phyloP scores from a whole-genome alignment of 2,329 filamentous ascomycete species.

The Fusarium protoensiforme region DNA sequence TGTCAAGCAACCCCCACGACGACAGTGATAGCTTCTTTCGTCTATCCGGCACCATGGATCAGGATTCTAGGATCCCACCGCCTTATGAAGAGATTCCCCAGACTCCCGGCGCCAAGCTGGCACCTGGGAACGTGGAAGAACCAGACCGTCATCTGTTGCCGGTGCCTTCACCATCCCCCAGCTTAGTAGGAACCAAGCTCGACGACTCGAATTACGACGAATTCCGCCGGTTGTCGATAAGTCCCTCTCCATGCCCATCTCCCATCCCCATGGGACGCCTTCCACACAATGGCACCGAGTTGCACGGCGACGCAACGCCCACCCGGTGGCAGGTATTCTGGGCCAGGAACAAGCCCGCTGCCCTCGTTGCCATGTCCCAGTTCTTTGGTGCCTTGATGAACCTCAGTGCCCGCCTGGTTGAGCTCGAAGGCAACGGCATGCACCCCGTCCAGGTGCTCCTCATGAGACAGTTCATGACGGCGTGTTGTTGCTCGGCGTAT shows the following conservation, averaged over 20 bases:
- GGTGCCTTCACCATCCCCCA: slow-evolving; percentile 21
- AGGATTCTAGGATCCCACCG: slow-evolving; percentile 23
- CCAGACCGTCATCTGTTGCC: slow-evolving; percentile 23
- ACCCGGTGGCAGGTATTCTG: slow-evolving; percentile 58
- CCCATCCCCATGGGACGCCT: slow-evolving; percentile 34
- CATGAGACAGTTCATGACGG: slow-evolving; percentile 80
- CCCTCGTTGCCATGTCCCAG: slow-evolving; percentile 79
- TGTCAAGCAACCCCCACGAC: slow-evolving; percentile 1
- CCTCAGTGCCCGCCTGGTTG: slow-evolving; percentile 79
- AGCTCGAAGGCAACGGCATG: slow-evolving; percentile 77
- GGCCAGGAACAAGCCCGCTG: slow-evolving; percentile 75
- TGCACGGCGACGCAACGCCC: slow-evolving; percentile 16
- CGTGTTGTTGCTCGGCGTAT: slow-evolving; percentile 73
- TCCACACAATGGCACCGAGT: slow-evolving; percentile 3
- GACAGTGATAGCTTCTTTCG: not conserved
- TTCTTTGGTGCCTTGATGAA: slow-evolving; percentile 90
- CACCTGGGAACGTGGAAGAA: slow-evolving; percentile 15
- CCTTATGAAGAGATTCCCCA: slow-evolving; percentile 32
- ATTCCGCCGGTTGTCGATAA: slow-evolving; percentile 38
- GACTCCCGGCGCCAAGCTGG: slow-evolving; percentile 26
- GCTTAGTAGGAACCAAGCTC: slow-evolving; percentile 21
- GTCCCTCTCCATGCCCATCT: slow-evolving; percentile 38
- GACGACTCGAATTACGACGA: slow-evolving; percentile 29
- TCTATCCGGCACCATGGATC: slow-evolving; percentile 22
- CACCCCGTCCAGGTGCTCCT: slow-evolving; percentile 89